Conservation (phyloP, 1,139 yeast species). For the Yamadazyma dushanensis region DNA sequence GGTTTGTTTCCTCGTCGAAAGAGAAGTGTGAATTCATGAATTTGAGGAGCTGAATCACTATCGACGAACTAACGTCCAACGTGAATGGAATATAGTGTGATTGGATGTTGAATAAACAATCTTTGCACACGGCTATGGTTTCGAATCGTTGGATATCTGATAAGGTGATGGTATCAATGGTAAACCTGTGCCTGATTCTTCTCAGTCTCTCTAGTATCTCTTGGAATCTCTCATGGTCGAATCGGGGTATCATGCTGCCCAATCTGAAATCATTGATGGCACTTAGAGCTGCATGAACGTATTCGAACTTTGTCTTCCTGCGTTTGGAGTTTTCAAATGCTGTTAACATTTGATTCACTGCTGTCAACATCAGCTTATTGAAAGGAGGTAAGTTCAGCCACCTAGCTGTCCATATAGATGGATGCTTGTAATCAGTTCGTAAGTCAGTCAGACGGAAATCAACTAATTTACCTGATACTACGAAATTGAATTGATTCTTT, state of each 20-base stretch:
- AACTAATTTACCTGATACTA: slow-evolving; percentile 30
- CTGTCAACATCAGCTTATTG: slow-evolving; percentile 6
- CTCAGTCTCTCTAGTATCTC: neutral
- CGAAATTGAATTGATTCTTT: slow-evolving; percentile 14
- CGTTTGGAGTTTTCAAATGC: neutral
- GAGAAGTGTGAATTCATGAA: neutral
- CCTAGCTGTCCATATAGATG: slow-evolving; percentile 31
- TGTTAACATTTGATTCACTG: neutral
- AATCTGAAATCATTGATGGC: neutral
- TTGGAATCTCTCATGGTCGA: neutral
- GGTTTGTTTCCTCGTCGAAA: neutral
- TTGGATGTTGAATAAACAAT: slow-evolving; percentile 11
- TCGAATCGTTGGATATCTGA: slow-evolving; percentile 1
- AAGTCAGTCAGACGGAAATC: slow-evolving; percentile 41
- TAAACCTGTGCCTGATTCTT: neutral
- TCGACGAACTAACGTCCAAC: neutral
- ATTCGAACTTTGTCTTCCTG: neutral
- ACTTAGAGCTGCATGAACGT: neutral
- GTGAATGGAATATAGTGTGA: slow-evolving; percentile 8
- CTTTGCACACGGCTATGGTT: slow-evolving; percentile 11
- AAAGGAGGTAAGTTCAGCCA: slow-evolving; percentile 32
- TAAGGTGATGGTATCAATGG: neutral
- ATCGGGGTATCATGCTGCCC: neutral
- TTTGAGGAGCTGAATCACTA: neutral
- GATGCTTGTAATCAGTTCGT: slow-evolving; percentile 24